Evolutionary conservation across 164 flowering plant species (phyloP), one percentile per base, ranked within the genome.

Genomic region (Berberis vulgaris): DNA sequence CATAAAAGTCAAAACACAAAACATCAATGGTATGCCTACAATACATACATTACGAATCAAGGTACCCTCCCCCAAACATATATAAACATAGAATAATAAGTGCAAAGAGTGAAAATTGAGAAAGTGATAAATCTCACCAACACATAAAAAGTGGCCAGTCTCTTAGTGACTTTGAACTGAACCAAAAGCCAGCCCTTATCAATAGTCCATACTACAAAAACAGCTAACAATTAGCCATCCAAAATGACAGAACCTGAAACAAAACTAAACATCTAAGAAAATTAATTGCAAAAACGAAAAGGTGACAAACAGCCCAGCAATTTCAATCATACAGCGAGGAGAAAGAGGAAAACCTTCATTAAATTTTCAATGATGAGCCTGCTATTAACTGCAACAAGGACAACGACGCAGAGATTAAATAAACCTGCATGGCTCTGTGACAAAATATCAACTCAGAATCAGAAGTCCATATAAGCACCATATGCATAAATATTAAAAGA

Each of bases 391-490:
- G 99, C 96, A 67, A 94, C 84, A 72, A 94, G 96, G 65, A 94
- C 90, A 47, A 94, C 95, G 59, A 94, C 78, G 69, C 97, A 94
- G 44, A 94, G 93, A 69, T 94, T 94, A 77, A 91, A 82, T 50
- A 94, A 85, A 44, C 97, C 99, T 52, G 96, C 97, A 77, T 94
- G 99, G 58, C 99, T 94, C 99, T 94, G 91, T 65, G 59, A 68
- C 6, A 69, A 72, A 71, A 68, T 45, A 61, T 44, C 43, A 58
- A 65, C 53, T 39, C 44, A 56, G 6, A 54, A 54, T 46, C 73
- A 54, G 46, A 57, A 6, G 4, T 49, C 6, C 7, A 10, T 1
- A 9, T 52, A 52, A 10, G n/a, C 54, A 26, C 26, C 26, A 6
- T 10, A 4, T 47, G 50, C 1, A 6, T 47, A 47, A 6, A 7